Percentiles rank a stretch among this genome's conserved stretches.
phyloP scores from a whole-genome alignment of 1,284 basidiomycete species.

The Apiotrichum mycotoxinovorans region DNA sequence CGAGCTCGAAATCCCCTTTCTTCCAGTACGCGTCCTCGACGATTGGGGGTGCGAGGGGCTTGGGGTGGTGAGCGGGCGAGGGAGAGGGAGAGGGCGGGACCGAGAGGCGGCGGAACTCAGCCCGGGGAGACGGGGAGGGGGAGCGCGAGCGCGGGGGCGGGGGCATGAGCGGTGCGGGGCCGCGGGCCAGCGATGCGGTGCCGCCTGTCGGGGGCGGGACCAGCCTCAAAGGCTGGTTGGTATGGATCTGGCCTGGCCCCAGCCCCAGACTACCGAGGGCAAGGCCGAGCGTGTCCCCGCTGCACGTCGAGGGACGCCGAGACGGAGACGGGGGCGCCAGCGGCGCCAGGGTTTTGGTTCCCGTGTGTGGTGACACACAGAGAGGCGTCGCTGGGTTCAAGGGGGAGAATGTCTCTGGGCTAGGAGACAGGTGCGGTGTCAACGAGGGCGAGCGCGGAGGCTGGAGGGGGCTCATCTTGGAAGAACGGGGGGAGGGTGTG shows the following conservation, averaged over 20 bases:
- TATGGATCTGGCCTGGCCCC: too few species aligned
- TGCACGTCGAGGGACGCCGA: not conserved
- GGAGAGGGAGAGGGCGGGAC: not conserved
- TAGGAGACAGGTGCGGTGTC: not conserved
- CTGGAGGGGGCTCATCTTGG: not conserved
- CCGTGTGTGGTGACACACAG: not conserved
- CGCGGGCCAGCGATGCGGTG: not conserved
- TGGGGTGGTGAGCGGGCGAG: not conserved
- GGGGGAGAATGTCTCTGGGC: not conserved
- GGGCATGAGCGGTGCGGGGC: not conserved
- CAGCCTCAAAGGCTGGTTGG: too few species aligned
- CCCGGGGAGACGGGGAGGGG: not conserved
- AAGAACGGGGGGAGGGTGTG: not conserved
- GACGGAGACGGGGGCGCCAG: not conserved
- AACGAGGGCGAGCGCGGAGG: not conserved
- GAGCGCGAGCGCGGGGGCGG: not conserved
- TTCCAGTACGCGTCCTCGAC: conserved; percentile 1
- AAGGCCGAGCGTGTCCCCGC: not conserved
- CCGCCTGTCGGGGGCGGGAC: not conserved
- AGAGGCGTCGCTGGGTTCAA: not conserved
- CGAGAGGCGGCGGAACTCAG: too few species aligned
- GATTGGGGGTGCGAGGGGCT: not conserved
- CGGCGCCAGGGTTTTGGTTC: not conserved
- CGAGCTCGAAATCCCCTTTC: conserved; percentile 11
- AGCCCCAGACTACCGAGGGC: not conserved